Evolutionary conservation across 495 filamentous ascomycete genomes (phyloP).

Genomic region (Aspergillus heteromorphus): DNA sequence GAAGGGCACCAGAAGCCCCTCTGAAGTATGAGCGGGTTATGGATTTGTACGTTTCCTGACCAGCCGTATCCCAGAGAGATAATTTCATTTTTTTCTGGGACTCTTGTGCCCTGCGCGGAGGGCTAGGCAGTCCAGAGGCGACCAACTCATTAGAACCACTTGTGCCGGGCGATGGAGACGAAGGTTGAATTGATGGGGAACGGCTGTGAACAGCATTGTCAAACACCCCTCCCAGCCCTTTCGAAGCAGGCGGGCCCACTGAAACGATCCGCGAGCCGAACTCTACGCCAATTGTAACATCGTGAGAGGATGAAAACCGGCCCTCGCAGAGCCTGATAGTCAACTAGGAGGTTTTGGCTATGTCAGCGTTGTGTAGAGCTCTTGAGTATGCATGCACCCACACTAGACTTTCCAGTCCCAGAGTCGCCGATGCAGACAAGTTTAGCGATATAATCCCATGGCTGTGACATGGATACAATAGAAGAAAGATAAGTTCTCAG

Average conservation of each 20-base stretch:
- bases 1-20: constrained; percentile 81
- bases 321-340: constrained; percentile 97
- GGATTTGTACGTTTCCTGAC: constrained; percentile 93
- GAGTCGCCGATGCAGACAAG: constrained; percentile 96
- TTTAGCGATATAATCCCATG: constrained; percentile 99
- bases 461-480: constrained; percentile 57
- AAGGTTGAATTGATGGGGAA: background rate
- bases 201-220: constrained; percentile 16
- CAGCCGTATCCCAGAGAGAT: constrained; percentile 91
- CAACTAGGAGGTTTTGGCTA: constrained; percentile 43
- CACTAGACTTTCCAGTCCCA: constrained; percentile 83
- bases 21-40: constrained; percentile 95
- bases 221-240: constrained; percentile 33
- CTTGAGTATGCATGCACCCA: constrained; percentile 27
- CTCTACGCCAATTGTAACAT: constrained; percentile 97
- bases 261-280: constrained; percentile 93
- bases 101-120: constrained; percentile 31
- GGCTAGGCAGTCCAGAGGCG: constrained; percentile 30
- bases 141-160: constrained; percentile 17
- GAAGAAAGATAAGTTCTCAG: background rate
- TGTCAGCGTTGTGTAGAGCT: constrained; percentile 1
- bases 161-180: constrained; percentile 8
- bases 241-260: constrained; percentile 67
- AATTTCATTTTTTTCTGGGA: constrained; percentile 73
- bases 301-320: constrained; percentile 85